Evolutionary conservation across 192 early-diverging fungal species (phyloP), one percentile per base, ranked within the genome.

Genomic region (Phycomyces blakesleeanus): DNA sequence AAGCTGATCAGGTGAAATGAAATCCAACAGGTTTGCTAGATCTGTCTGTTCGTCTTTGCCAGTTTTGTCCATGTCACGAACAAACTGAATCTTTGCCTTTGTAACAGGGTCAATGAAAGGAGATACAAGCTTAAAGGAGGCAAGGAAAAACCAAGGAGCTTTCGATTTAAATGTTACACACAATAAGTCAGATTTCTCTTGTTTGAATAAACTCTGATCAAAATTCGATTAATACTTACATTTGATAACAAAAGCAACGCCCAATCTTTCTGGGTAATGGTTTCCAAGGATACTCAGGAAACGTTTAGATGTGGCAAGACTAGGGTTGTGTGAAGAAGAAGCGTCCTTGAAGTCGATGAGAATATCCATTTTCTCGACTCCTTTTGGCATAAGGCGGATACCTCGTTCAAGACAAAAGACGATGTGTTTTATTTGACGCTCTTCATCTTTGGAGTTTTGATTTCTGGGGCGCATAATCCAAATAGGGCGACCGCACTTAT

Each of bases 21-120:
- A 55, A 21, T 67, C 65, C 7, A 50, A 34, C 15, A 67, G 37
- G 15, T 73, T 54, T 5, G 62, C 61, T 41, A 47, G 14, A 15
- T 73, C 29, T n/a, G 38, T 16, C 5, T 60, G 18, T 58, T 70
- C 15, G 3, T 47, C 57, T 25, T 71, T 59, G n/a, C n/a, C n/a
- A 22, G 21, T 16, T 5, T 55, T 47, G 5, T 53, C 57, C n/a
- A 22, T n/a, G 21, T 71, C 63, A 59, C 89, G 77, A 12, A 73
- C 59, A 34, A 73, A 73, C 27, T 59, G 56, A 16, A 73, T 63
- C 61, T 73, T 98, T 10, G 76, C 71, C 49, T 84, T 85, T 34
- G 95, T 98, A 39, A 96, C 86, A 5, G 93, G 93, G 71, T 98
- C 94, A 57, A 98, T 85, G 63, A 96, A 96, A 14, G 93, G 92